phyloP scores from a whole-genome alignment of 805 yeast species.

The Wickerhamomyces chaumierensis region DNA sequence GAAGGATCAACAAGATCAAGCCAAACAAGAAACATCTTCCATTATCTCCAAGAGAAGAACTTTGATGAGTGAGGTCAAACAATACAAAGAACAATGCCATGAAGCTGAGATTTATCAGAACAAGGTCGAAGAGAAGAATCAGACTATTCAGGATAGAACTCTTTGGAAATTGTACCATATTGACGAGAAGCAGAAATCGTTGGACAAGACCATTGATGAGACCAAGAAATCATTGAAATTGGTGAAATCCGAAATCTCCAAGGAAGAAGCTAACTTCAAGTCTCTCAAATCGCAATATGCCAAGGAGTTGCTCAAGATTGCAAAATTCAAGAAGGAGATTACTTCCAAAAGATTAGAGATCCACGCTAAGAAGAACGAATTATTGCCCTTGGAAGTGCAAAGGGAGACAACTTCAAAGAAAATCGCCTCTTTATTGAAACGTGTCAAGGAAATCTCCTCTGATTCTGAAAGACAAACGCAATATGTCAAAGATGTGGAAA shows the following conservation, averaged over 20 bases:
- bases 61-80: slow-evolving; percentile 62
- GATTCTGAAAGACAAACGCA: slow-evolving; percentile 45
- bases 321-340: slow-evolving; percentile 28
- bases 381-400: slow-evolving; percentile 56
- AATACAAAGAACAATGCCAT: slow-evolving; percentile 61
- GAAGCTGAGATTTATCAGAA: slow-evolving; percentile 61
- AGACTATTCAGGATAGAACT: slow-evolving; percentile 36
- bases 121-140: slow-evolving; percentile 36
- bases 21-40: slow-evolving; percentile 51
- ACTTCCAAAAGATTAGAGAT: slow-evolving; percentile 25
- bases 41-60: slow-evolving; percentile 61
- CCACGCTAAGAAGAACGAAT: slow-evolving; percentile 31
- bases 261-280: slow-evolving; percentile 27
- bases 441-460: slow-evolving; percentile 34
- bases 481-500: slow-evolving; percentile 28
- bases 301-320: slow-evolving; percentile 30
- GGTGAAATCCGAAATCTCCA: slow-evolving; percentile 22
- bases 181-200: slow-evolving; percentile 24
- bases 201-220: slow-evolving; percentile 16
- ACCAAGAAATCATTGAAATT: slow-evolving; percentile 20
- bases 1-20: slow-evolving; percentile 51
- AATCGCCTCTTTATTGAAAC: slow-evolving; percentile 31
- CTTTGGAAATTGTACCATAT: slow-evolving; percentile 59
- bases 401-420: slow-evolving; percentile 36
- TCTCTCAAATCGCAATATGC: slow-evolving; percentile 32